Percentiles rank a stretch among this genome's conserved stretches.
Conservation (phyloP, 1,139 yeast genomes). For the Yamadazyma atmosphaerica region DNA sequence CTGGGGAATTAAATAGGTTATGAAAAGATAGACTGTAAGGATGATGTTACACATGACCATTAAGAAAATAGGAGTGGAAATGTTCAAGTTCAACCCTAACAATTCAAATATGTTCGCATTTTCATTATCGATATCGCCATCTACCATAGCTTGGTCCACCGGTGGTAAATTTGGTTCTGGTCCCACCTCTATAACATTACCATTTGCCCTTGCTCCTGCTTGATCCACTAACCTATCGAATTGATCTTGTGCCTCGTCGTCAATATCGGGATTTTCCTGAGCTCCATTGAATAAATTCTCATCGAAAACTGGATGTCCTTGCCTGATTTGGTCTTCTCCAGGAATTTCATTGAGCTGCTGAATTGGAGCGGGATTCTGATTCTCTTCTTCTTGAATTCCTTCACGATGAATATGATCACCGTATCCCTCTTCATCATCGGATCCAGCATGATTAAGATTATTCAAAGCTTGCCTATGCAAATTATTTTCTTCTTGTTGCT, state of each 20-base stretch:
- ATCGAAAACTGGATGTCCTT: not conserved
- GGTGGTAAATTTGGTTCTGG: conserved; percentile 12
- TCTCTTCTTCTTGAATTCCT: no score
- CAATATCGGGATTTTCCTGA: conserved; percentile 1
- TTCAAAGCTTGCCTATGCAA: conserved; percentile 1
- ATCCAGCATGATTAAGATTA: not conserved
- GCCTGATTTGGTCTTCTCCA: not conserved
- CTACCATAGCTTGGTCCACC: conserved; percentile 13
- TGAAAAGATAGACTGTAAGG: conserved; percentile 42
- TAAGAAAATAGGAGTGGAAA: conserved; percentile 37
- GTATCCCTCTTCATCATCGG: conserved; percentile 2
- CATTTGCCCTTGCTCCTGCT: conserved; percentile 1
- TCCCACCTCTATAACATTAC: not conserved
- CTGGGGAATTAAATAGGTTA: conserved; percentile 58
- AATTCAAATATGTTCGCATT: conserved; percentile 31
- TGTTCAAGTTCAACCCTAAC: conserved; percentile 36
- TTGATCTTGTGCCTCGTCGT: conserved; percentile 2
- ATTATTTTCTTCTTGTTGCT: conserved; percentile 4
- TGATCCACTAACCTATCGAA: conserved; percentile 1
- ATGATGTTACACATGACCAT: conserved; percentile 42
- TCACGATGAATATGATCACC: conserved; percentile 2
- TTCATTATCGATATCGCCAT: conserved; percentile 13
- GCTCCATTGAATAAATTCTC: not conserved
- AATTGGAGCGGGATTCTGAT: no score
- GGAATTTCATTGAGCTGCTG: not conserved